Evolutionary conservation across 2,329 filamentous ascomycete species (phyloP).

Genomic region (Arthrinium phaeospermum): DNA sequence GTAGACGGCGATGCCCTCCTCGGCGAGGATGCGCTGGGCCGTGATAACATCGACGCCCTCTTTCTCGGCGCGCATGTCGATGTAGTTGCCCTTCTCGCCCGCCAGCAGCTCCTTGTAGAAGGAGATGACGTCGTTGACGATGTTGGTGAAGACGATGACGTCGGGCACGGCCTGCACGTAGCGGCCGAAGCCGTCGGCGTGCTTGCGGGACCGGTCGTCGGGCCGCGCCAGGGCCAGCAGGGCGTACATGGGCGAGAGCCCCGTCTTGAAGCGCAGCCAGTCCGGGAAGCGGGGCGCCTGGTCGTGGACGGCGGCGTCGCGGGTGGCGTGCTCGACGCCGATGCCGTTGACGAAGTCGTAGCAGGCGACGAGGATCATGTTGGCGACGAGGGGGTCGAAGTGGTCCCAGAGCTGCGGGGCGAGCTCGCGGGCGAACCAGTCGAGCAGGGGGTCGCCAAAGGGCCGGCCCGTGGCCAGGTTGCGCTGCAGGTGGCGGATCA

Average conservation of each 20-base stretch:
- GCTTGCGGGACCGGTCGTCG: background rate
- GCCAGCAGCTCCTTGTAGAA: constrained; percentile 25
- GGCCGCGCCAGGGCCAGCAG: constrained; percentile 21
- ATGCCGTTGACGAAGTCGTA: constrained; percentile 24
- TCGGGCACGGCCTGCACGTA: constrained; percentile 23
- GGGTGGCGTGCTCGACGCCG: constrained; percentile 12
- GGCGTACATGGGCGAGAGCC: constrained; percentile 24
- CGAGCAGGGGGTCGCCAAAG: constrained; percentile 22
- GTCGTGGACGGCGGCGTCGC: background rate
- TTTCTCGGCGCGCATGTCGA: constrained; percentile 22
- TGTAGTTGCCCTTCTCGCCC: constrained; percentile 25
- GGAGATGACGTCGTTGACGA: constrained; percentile 25
- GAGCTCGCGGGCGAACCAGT: constrained; percentile 22
- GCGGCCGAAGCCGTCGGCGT: background rate
- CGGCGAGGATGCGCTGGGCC: background rate
- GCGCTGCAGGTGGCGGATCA: constrained; percentile 2
- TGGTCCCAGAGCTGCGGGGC: constrained; percentile 21
- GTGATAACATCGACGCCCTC: constrained; percentile 18
- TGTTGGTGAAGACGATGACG: constrained; percentile 23
- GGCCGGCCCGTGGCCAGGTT: constrained; percentile 19
- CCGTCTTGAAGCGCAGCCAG: constrained; percentile 25
- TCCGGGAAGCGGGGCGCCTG: constrained; percentile 21
- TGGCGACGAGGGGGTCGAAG: constrained; percentile 24
- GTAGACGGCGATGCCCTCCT: background rate
- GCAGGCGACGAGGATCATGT: constrained; percentile 25